These are phyloP conservation scores for Daedaleopsis nitida DNA, from an alignment of 768 basidiomycete species.

Conservation along the genomic window DNA sequence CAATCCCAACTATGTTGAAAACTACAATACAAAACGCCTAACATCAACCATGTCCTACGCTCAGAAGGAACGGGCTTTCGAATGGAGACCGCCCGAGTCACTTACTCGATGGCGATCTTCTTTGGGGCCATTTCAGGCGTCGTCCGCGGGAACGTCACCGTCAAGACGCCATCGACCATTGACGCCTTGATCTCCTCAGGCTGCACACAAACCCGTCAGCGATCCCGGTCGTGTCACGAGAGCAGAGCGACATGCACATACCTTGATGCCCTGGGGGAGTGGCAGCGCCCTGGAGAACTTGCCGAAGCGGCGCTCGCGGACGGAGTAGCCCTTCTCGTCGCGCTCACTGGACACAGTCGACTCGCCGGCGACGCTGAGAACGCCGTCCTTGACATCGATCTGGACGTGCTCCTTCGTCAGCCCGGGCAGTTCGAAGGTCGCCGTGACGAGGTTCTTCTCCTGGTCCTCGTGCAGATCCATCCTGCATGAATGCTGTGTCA, in stretches of 20 bases:
- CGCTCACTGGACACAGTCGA: conserved; percentile 32
- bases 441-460: conserved; percentile 45
- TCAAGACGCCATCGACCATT: conserved; percentile 50
- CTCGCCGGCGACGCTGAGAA: conserved; percentile 51
- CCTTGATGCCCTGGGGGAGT: conserved; percentile 52
- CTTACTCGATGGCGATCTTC: conserved; percentile 39
- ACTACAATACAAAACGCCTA: no score
- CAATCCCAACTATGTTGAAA: no score
- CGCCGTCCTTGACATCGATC: conserved; percentile 49
- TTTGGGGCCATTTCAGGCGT: conserved; percentile 44
- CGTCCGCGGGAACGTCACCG: conserved; percentile 50
- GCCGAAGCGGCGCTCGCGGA: conserved; percentile 51
- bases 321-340: conserved; percentile 40
- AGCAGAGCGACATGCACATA: conserved; percentile 19
- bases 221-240: not conserved
- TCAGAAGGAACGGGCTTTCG: no score
- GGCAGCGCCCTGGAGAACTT: conserved; percentile 50
- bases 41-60: no score
- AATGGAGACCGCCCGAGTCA: no score
- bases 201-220: conserved; percentile 15
- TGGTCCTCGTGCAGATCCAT: conserved; percentile 51
- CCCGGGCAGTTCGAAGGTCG: conserved; percentile 59
- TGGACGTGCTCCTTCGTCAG: conserved; percentile 49
- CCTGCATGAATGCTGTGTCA: conserved; percentile 24
- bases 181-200: conserved; percentile 40